Percentiles rank a stretch among this genome's conserved stretches.
phyloP scores from a whole-genome alignment of 306 rosid genomes.

The Fagus sylvatica region DNA sequence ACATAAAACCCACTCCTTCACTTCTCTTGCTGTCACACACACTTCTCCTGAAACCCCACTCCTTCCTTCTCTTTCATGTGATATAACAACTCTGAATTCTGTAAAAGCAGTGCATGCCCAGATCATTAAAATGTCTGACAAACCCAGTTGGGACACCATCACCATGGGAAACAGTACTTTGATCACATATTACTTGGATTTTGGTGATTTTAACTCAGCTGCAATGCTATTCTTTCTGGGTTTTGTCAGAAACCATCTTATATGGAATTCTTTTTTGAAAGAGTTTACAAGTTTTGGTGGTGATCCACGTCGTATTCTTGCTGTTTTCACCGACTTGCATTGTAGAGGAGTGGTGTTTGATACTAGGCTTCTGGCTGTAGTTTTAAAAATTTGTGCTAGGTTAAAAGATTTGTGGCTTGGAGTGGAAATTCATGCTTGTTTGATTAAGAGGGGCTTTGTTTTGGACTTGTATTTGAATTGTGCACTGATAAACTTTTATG shows the following conservation, averaged over 20 bases:
- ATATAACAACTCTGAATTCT: slow-evolving; percentile 45
- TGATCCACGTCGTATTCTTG: slow-evolving; percentile 41
- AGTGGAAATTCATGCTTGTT: slow-evolving; percentile 52
- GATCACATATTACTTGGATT: slow-evolving; percentile 50
- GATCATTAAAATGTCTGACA: slow-evolving; percentile 46
- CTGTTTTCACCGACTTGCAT: slow-evolving; percentile 44
- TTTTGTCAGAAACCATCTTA: slow-evolving; percentile 41
- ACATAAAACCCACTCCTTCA: slow-evolving; percentile 30
- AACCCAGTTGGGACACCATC: slow-evolving; percentile 23
- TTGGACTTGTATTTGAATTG: slow-evolving; percentile 54
- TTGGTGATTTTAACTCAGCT: slow-evolving; percentile 60
- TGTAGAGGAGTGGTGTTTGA: slow-evolving; percentile 44
- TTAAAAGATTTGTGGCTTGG: slow-evolving; percentile 49
- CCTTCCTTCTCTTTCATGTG: slow-evolving; percentile 31
- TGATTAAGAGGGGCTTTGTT: slow-evolving; percentile 57
- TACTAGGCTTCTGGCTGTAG: slow-evolving; percentile 45
- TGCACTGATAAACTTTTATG: slow-evolving; percentile 60
- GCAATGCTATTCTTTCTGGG: slow-evolving; percentile 52
- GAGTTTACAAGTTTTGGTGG: slow-evolving; percentile 55
- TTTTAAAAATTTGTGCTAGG: slow-evolving; percentile 50
- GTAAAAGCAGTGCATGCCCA: slow-evolving; percentile 56
- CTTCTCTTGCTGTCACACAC: slow-evolving; percentile 29
- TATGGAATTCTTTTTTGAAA: slow-evolving; percentile 51
- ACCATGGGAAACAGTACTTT: slow-evolving; percentile 33
- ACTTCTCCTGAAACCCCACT: slow-evolving; percentile 7